Evolutionary conservation across 257 asterid species (phyloP).

Genomic region (Solanum clarkiae): DNA sequence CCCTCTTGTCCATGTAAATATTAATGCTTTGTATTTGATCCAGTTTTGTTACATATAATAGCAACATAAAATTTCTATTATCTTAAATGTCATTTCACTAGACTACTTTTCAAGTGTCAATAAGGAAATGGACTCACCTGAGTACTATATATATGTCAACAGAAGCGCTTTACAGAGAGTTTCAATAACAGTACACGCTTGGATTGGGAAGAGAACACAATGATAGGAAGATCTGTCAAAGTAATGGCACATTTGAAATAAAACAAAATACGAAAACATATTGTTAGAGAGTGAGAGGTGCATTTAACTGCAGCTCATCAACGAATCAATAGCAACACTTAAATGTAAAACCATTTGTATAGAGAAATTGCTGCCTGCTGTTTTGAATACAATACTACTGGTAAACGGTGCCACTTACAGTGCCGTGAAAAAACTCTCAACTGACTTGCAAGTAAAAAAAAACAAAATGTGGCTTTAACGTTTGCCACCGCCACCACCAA

Average conservation of each 20-base stretch:
- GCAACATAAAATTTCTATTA: too few relatives aligned
- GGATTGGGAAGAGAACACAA: not conserved
- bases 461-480: constrained; percentile 16
- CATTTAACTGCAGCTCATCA: not conserved
- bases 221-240: not conserved
- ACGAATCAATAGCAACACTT: not conserved
- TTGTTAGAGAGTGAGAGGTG: not conserved
- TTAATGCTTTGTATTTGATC: constrained; percentile 23
- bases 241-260: not conserved
- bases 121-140: too few relatives aligned
- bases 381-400: not conserved
- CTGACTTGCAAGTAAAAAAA: not conserved
- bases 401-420: not conserved
- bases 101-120: not conserved
- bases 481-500: constrained; percentile 87
- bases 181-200: too few relatives aligned
- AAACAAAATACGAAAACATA: not conserved
- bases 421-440: not conserved
- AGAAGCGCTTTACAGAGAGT: too few relatives aligned
- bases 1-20: constrained; percentile 23
- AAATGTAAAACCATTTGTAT: not conserved
- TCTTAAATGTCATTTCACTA: too few relatives aligned
- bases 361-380: not conserved
- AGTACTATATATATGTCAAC: not conserved
- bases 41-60: constrained; percentile 23